Evolutionary conservation across 2,329 filamentous ascomycete genomes (phyloP).

Genomic region (Apiospora phragmitis): DNA sequence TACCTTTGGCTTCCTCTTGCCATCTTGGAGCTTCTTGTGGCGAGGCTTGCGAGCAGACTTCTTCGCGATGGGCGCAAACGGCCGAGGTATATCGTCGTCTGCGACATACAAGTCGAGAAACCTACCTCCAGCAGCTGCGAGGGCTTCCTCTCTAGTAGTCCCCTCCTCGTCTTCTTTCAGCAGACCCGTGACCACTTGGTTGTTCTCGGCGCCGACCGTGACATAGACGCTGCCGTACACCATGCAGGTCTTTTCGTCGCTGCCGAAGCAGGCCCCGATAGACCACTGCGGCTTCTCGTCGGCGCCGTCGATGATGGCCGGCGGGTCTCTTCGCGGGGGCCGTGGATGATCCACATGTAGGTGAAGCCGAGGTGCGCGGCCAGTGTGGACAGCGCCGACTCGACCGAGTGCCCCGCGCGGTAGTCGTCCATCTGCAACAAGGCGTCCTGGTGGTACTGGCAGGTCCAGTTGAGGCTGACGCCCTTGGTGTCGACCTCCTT

Average conservation of each 20-base stretch:
- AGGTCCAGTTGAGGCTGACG: not conserved
- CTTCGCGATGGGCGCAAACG: not conserved
- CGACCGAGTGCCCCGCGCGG: not conserved
- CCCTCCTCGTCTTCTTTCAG: not conserved
- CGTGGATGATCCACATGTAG: not conserved
- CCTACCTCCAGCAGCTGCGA: not conserved
- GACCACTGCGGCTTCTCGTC: not conserved
- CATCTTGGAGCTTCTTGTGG: not conserved
- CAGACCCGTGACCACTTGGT: not conserved
- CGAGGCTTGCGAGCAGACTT: not conserved
- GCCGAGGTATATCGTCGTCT: not conserved
- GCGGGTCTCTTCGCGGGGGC: not conserved
- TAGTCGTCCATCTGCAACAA: not conserved
- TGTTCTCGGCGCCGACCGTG: not conserved
- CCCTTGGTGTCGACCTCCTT: not conserved
- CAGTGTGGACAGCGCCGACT: not conserved
- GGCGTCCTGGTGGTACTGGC: not conserved
- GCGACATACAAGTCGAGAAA: not conserved
- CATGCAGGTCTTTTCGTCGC: not conserved
- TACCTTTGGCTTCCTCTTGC: no score
- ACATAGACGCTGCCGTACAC: not conserved
- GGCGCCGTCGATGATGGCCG: not conserved
- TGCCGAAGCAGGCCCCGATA: not conserved
- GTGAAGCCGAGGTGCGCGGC: not conserved
- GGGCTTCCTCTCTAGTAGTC: no score